Conservation (phyloP, 139 green algal species). For the Chlorella sp. region DNA sequence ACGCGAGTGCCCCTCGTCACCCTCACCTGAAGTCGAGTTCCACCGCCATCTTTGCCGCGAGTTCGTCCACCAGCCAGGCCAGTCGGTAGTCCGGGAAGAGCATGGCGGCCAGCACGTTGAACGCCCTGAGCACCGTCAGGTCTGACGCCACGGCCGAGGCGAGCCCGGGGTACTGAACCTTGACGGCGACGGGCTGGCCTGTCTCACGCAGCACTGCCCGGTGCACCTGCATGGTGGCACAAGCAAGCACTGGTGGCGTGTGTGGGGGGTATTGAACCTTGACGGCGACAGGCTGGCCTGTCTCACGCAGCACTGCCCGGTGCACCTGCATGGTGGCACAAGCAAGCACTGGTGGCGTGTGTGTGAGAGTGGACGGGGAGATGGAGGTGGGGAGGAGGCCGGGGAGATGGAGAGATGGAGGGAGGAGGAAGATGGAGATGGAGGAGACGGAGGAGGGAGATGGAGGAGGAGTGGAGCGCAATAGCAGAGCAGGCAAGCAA, state of each 20-base stretch:
- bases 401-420: too few relatives aligned
- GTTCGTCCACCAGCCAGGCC: conserved; percentile 31
- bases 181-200: conserved; percentile 68
- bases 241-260: conserved; percentile 32
- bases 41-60: conserved; percentile 56
- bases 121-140: conserved; percentile 57
- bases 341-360: conserved; percentile 44
- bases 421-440: too few relatives aligned
- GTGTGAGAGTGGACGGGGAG: too few relatives aligned
- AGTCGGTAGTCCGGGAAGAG: conserved; percentile 56
- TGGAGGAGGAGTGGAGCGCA: too few relatives aligned
- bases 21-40: conserved; percentile 79
- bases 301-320: conserved; percentile 40
- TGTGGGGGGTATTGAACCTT: conserved; percentile 79
- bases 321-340: too few relatives aligned
- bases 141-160: conserved; percentile 50
- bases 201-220: conserved; percentile 38
- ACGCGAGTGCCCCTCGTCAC: too few relatives aligned
- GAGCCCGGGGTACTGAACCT: conserved; percentile 75
- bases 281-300: conserved; percentile 61
- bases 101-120: conserved; percentile 8
- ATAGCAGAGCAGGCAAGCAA: too few relatives aligned
- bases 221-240: too few relatives aligned
- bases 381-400: too few relatives aligned
- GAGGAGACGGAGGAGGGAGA: background rate